Evolutionary conservation across 345 rosid species (phyloP), one percentile per base, ranked within the genome.

Genomic region (Reutealis trisperma): DNA sequence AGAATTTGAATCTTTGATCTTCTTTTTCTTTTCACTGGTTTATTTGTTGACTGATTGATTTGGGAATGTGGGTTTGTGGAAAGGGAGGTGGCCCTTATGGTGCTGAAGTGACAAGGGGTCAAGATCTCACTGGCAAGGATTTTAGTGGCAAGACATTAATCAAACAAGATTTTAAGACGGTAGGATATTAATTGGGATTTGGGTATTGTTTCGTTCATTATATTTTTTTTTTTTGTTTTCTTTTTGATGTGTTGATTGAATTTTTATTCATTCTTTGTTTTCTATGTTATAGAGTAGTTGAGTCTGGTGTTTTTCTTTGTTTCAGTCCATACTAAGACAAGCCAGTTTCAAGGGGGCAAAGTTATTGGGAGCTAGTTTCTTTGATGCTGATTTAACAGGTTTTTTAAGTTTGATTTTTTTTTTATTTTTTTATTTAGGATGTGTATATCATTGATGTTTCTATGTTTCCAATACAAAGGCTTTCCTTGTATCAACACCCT

Each of bases 61-160:
- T 71, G 62, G 75, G 30, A 58, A 76, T 77, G 63, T 77, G 79
- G 41, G 74, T 77, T 78, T 63, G 76, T 14, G 47, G 0, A 42
- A 76, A 92, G 99, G 98, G 98, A 34, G 98, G 99, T 78, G 99
- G 98, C 34, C 99, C 98, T 0, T 95, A 93, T 67, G 97, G 98
- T 72, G 73, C 90, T 67, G 99, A 80, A 82, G 99, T 95, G 49
- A 95, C 98, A 4, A 90, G 99, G 67, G 98, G 99, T 21, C 99
- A 93, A 76, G 97, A 93, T 88, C 94, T 95, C 47, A 80, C 89
- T 1, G 97, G 96, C 34, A 87, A 88, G 75, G 98, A 93, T 79
- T 93, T 95, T 27, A 93, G 99, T 76, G 96, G 97, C 78, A 87
- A 87, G 85, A 88, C 90, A 76, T 85, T 93, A 78, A 90, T 90